Evolutionary conservation across 2,329 filamentous ascomycete species (phyloP), one percentile per base, ranked within the genome.

Genomic region (Exophiala bonariae): DNA sequence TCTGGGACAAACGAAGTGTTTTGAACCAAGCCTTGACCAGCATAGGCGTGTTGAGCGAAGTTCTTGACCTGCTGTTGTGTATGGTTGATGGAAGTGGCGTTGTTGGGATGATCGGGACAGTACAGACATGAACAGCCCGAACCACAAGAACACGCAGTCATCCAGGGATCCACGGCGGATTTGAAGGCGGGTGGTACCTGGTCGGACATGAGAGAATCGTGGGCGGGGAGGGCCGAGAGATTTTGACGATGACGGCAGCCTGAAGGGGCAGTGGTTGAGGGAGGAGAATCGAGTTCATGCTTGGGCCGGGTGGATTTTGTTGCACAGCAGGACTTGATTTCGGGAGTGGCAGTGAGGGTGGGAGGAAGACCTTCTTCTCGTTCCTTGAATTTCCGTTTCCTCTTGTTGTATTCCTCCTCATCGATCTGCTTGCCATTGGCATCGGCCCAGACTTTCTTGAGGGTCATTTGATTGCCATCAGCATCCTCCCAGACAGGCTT

Each of bases 81-180:
- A 18, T 54, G 44, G 31, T 55, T 52, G 42, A 52, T 52, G 3
- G 57, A 57, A 8, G 57, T 54, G 10, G 47, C 40, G 26, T 58
- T 61, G 52, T 59, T 59, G 17, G 59, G 57, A 47, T 61, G 59
- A 19, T 58, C 50, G 11, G 57, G 57, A 50, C 59, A 61, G 41
- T 57, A 59, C 9, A 55, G 45, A 49, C 59, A 61, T 22, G 52
- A 48, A 49, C 59, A 61, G 16, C 40, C 49, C 3, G 51, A 44
- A 10, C 59, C 59, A 43, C 59, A 61, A 22, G 55, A 55, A 47
- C 59, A 61, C 20, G 41, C 42, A 2, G 48, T 41, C 23, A 49
- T 47, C 50, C 43, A 51, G 4, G 48, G 20, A 23, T 44, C 44
- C 13, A 38, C 22, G 28, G 18, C 11, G 6, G 23, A 3, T n/a